Conservation (phyloP, 2,329 filamentous ascomycete species). For the Trichoderma lentiforme region DNA sequence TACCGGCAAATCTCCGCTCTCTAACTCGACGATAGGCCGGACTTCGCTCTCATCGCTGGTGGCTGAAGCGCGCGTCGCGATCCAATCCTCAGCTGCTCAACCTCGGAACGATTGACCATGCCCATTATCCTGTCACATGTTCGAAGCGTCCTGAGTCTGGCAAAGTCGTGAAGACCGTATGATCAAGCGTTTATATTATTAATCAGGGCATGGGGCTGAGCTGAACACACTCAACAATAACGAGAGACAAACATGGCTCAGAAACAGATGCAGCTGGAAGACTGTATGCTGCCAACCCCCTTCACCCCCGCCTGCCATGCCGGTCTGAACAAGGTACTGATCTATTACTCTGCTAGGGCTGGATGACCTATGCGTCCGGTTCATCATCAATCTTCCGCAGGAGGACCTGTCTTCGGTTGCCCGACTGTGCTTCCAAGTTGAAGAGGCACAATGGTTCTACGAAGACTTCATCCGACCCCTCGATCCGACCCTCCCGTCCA, state of each 20-base stretch:
- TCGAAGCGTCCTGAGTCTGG: conserved; percentile 29
- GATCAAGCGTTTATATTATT: not conserved
- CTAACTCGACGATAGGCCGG: not conserved
- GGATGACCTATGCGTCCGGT: conserved; percentile 96
- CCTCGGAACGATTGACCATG: conserved; percentile 27
- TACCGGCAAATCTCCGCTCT: not conserved
- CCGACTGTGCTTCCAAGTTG: conserved; percentile 96
- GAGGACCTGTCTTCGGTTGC: conserved; percentile 87
- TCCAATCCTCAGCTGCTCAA: conserved; percentile 7
- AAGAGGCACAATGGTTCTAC: conserved; percentile 99
- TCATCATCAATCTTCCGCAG: conserved; percentile 92
- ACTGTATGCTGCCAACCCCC: conserved; percentile 55
- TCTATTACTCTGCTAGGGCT: conserved; percentile 60
- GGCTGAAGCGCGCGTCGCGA: conserved; percentile 13
- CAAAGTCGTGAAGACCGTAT: conserved; percentile 30
- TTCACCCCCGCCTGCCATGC: not conserved
- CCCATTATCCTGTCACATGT: conserved; percentile 31
- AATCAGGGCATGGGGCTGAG: conserved; percentile 30
- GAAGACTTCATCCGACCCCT: conserved; percentile 96
- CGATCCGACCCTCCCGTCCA: conserved; percentile 78
- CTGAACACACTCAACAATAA: not conserved
- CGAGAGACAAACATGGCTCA: conserved; percentile 51
- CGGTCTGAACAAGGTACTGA: conserved; percentile 23
- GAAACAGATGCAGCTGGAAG: conserved; percentile 81
- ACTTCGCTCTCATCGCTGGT: not conserved